Base-by-base conservation (phyloP, 1,284 basidiomycete species). In the Ganoderma lucidum region DNA sequence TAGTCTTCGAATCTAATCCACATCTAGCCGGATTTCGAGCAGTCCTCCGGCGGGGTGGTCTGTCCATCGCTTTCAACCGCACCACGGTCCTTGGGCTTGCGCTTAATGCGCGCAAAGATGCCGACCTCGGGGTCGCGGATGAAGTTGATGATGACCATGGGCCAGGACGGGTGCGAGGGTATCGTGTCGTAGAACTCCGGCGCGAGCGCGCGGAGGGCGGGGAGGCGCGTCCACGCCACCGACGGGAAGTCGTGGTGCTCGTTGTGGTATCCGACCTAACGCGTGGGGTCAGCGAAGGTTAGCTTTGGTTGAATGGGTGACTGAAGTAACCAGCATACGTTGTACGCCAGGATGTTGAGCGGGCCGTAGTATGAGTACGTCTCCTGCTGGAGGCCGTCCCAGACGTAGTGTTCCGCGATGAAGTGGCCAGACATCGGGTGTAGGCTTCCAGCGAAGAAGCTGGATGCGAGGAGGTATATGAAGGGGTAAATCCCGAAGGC, bases 171-270 rank as follows among this genome's bases (percentile, higher is more conserved):
- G 79, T 99, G 97, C 1, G 89, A 87, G 0, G 97, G 96, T 35
- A 99, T 84, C 6, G 85, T 88, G 75, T 96, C 94, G 83, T 99
- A 99, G 80, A 94, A 98, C 80, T 99, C 97, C 6, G 93, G 93
- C 1, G 96, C 97, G 64, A 98, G 86, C 5, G 86, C 85, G 35
- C 91, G 90, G 19, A 99, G 88, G 10, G 90, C 87, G 0, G 96
- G 96, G 0, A 99, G 87, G n/a, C 94, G 89, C 10, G 96, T 98
- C 97, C 97, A 99, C 0, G 98, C 89, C 1, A 99, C 84, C 2
- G 95, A 96, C 9, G 97, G 97, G 82, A 99, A 99, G 82, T 99
- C 97, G 83, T 99, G 97, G 81, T 99, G 97, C 79, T 99, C 97
- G 82, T 99, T 98, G 80, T 99, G 97, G 80, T 98, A 99, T 58